Base-by-base conservation (phyloP, 805 yeast species). In the Ascoidea tarda region DNA sequence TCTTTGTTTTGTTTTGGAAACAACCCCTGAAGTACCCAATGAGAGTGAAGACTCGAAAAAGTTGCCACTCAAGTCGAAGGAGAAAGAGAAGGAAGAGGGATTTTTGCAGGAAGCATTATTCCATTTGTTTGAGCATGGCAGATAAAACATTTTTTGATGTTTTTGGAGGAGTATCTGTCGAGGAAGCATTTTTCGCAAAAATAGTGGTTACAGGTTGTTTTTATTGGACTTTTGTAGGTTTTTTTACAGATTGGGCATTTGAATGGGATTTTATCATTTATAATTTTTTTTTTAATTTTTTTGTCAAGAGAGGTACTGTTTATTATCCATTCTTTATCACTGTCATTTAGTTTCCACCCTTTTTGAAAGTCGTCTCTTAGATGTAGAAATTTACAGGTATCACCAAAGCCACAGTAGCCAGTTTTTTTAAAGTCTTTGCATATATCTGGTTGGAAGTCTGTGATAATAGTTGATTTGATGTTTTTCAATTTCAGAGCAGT, bases 331-430 rank as follows among this genome's bases (percentile, higher is more conserved):
- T 38, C 44, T 38, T 38, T 38, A 38, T 38, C 44, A 10, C 4
- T 38, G 14, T 38, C 14, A 38, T 87, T 95, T 21, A 82, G 64
- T 54, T 82, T 79, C 78, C 81, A 79, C 33, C 82, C 86, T 49
- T 81, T 81, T 52, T 74, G 77, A 67, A 82, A 84, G 61, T 87
- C 96, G 59, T 87, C 97, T 66, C 99, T 69, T 14, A 87, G 78
- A 64, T 93, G 99, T 44, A 91, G 65, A 65, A 93, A 93, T 68
- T 93, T 93, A 70, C 99, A 93, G 44, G 93, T 84, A 60, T 93
- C 99, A 6, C 99, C 99, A 64, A 84, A 93, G 5, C 97, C 97
- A 73, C 99, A 93, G 63, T 81, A 90, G 0, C 99, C 99, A 0
- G 95, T 90, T 59, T 84, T 85, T 54, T 80, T 76, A 66, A 77